Evolutionary conservation across 345 rosid genomes (phyloP), one percentile per base, ranked within the genome.

Genomic region (Populus nigra): DNA sequence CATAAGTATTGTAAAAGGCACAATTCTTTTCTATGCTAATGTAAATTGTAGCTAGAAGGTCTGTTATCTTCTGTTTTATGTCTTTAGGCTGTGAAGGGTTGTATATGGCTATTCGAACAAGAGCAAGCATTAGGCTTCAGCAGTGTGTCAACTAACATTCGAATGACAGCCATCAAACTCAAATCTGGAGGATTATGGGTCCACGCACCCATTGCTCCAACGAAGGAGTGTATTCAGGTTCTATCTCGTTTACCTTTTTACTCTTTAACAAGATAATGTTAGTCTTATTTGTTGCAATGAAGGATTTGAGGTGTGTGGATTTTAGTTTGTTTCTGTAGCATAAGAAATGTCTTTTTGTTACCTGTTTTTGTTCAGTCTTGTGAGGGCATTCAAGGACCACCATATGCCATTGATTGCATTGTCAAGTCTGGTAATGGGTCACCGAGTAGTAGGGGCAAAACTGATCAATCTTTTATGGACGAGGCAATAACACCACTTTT

Each of bases 201-300:
- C 74, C 99, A 96, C 85, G 99, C 99, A 15, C 98, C 99, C 55
- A 88, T 95, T 83, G 99, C 99, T 82, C 98, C 99, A n/a, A 93
- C 99, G 45, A 82, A 88, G 90, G 99, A 95, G 87, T 95, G 98
- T 73, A 89, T 92, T 33, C 89, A 90, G 98, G 97, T 93, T 80
- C 57, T 49, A 71, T 38, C 77, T 61, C 20, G 9, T 49, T 43
- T 8, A 22, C 43, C 36, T 11, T 20, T 67, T 15, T 61, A n/a
- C 65, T 41, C 22, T 65, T 11, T 27, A 78, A 36, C 6, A 20
- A 8, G n/a, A 13, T 22, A 3, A 13, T 65, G 3, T 18, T 18
- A 7, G 49, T 39, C 65, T 55, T 62, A 65, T 27, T 73, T 10
- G 7, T 20, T 33, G 38, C 2, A 25, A 18, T 33, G 49, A 29